Evolutionary conservation across 768 basidiomycete species (phyloP).

Genomic region (Lepiota venenata): DNA sequence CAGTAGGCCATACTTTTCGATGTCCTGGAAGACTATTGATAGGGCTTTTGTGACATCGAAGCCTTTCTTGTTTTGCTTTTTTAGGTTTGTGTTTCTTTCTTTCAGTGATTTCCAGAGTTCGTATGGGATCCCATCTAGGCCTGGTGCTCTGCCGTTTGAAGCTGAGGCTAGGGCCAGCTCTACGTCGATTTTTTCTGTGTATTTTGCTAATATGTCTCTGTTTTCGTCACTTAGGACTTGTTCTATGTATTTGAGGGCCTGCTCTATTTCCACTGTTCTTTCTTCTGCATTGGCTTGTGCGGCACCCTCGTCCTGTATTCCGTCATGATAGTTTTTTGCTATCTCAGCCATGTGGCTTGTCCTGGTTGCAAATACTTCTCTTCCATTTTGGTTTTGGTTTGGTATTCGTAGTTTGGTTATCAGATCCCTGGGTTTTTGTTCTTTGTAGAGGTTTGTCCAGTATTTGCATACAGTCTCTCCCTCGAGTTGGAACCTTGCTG

Average conservation of each 20-base stretch:
- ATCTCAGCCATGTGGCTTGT: constrained; percentile 30
- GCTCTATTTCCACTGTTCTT: neutral
- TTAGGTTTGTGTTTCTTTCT: neutral
- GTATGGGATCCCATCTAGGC: constrained; percentile 21
- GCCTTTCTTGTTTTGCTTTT: neutral
- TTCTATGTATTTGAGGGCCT: neutral
- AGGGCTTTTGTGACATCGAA: constrained; percentile 13
- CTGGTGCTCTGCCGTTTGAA: constrained; percentile 15
- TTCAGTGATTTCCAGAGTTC: constrained; percentile 22
- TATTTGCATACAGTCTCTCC: constrained; percentile 10
- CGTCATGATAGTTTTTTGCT: constrained; percentile 23
- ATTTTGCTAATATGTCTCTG: neutral
- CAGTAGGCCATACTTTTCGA: constrained; percentile 20
- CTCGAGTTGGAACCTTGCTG: constrained; percentile 5
- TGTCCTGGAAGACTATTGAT: constrained; percentile 21
- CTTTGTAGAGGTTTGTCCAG: constrained; percentile 12
- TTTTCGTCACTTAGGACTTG: neutral
- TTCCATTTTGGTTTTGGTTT: neutral
- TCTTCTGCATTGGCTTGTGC: constrained; percentile 1
- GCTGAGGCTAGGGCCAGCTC: neutral
- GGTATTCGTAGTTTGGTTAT: constrained; percentile 8
- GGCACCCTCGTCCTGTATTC: constrained; percentile 21
- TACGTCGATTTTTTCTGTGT: neutral
- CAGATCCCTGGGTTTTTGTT: constrained; percentile 12
- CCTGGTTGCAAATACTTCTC: constrained; percentile 14